A percentile compares a stretch with the other conserved stretches of the same genome.
phyloP scores from a whole-genome alignment of 371 early-diverging fungal genomes.

The Polyrhizophydium stewartii region DNA sequence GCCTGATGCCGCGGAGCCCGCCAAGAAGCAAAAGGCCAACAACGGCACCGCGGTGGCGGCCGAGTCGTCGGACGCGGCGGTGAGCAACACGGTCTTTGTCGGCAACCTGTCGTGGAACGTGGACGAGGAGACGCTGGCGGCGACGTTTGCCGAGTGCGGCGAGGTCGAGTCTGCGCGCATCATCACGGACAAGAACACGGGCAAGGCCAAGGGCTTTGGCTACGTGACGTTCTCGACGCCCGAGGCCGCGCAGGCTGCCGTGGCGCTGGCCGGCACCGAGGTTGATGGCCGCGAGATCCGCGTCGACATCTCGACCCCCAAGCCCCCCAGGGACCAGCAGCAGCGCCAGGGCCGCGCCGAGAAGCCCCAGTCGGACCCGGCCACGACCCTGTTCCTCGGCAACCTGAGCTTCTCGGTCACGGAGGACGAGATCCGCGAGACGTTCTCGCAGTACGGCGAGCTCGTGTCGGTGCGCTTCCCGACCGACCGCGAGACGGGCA shows the following conservation, averaged over 20 bases:
- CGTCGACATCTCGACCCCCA: constrained; percentile 35
- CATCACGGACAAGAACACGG: constrained; percentile 58
- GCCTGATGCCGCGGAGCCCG: constrained; percentile 23
- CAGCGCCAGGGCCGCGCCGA: constrained; percentile 11
- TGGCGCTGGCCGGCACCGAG: constrained; percentile 56
- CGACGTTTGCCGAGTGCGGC: constrained; percentile 59
- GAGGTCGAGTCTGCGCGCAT: constrained; percentile 62
- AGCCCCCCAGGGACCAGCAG: constrained; percentile 9
- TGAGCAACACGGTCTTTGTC: constrained; percentile 53
- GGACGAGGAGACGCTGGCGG: constrained; percentile 56
- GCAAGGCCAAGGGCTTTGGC: constrained; percentile 67
- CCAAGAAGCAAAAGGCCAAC: constrained; percentile 52
- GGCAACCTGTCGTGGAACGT: constrained; percentile 68
- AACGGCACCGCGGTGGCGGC: constrained; percentile 12
- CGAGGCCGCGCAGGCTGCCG: constrained; percentile 57
- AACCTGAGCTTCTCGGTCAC: constrained; percentile 72
- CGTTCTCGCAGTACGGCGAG: constrained; percentile 33
- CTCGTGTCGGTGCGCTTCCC: constrained; percentile 38
- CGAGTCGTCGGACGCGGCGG: constrained; percentile 12
- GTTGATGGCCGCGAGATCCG: constrained; percentile 68
- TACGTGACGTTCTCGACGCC: constrained; percentile 63
- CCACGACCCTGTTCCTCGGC: constrained; percentile 76
- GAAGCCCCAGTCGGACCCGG: constrained; percentile 43
- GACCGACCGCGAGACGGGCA: constrained; percentile 42
- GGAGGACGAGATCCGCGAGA: constrained; percentile 52